Conservation (phyloP, 176 grass and related monocot genomes). For the Metroxylon sagu region DNA sequence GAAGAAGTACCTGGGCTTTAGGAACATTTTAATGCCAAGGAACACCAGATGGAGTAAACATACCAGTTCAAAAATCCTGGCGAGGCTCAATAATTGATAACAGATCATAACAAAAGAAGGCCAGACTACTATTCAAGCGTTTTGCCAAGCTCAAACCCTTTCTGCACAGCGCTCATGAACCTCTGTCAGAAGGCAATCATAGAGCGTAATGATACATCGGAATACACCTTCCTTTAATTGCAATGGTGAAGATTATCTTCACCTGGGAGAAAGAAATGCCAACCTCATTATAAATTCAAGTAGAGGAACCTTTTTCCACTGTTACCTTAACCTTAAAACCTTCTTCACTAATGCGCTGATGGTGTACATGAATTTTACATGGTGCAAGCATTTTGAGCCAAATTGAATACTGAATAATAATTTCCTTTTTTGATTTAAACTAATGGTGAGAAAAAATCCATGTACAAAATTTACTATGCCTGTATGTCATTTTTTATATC, state of each 20-base stretch:
- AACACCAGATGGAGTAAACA: conserved; percentile 3
- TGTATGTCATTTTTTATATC: too few relatives aligned
- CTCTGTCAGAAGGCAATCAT: conserved; percentile 97
- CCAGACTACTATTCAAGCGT: conserved; percentile 87
- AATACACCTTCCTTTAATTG: conserved; percentile 98
- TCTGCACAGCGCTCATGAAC: conserved; percentile 98
- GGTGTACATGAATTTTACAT: too few relatives aligned
- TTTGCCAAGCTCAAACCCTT: conserved; percentile 96
- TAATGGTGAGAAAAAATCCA: too few relatives aligned
- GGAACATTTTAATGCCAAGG: too few relatives aligned
- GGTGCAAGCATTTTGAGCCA: too few relatives aligned
- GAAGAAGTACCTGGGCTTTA: too few relatives aligned
- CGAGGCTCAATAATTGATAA: conserved; percentile 93
- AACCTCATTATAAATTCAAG: background rate
- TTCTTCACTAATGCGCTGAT: too few relatives aligned
- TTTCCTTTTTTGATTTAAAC: too few relatives aligned
- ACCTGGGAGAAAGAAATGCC: conserved; percentile 37
- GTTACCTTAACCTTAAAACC: too few relatives aligned
- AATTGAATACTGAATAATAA: too few relatives aligned
- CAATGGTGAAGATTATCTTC: conserved; percentile 89
- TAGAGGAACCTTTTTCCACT: background rate
- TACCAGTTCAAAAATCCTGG: conserved; percentile 99
- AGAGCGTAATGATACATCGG: conserved; percentile 85
- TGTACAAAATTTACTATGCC: too few relatives aligned
- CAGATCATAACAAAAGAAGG: conserved; percentile 98